These are phyloP conservation scores for Collybia nuda DNA, from an alignment of 768 basidiomycete species.

Conservation along the genomic window DNA sequence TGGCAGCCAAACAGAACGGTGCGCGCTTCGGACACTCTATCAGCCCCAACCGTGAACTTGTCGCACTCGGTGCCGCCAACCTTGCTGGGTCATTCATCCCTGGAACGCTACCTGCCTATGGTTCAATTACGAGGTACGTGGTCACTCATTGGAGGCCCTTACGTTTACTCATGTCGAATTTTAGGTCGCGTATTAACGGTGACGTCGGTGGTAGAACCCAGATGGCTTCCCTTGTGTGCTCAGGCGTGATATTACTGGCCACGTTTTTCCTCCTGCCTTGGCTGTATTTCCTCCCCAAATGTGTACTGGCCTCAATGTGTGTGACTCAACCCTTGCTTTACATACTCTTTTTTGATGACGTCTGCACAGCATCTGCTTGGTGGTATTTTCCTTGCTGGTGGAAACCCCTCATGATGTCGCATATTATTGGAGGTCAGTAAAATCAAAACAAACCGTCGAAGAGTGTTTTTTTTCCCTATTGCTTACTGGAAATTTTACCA, in stretches of 20 bases:
- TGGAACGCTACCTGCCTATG: slow-evolving; percentile 90
- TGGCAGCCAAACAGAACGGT: slow-evolving; percentile 91
- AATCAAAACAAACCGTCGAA: background rate
- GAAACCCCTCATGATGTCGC: slow-evolving; percentile 87
- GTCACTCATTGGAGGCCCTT: slow-evolving; percentile 4
- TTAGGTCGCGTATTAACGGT: slow-evolving; percentile 82
- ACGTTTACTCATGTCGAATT: background rate
- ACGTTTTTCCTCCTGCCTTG: slow-evolving; percentile 89
- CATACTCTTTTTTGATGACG: background rate
- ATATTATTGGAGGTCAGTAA: slow-evolving; percentile 77
- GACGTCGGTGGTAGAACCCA: slow-evolving; percentile 89
- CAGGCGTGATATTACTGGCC: slow-evolving; percentile 70
- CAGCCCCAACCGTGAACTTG: slow-evolving; percentile 92
- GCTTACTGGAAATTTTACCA: slow-evolving; percentile 19
- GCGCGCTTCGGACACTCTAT: slow-evolving; percentile 85
- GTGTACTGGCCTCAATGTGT: slow-evolving; percentile 85
- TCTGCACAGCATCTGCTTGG: slow-evolving; percentile 66
- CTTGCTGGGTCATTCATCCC: slow-evolving; percentile 77
- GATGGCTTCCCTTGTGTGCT: slow-evolving; percentile 82
- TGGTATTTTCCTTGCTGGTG: slow-evolving; percentile 79
- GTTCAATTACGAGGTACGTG: slow-evolving; percentile 83
- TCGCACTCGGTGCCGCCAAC: slow-evolving; percentile 88
- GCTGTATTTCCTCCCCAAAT: slow-evolving; percentile 87
- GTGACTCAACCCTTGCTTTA: slow-evolving; percentile 18
- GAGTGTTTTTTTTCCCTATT: background rate